Evolutionary conservation across 768 basidiomycete genomes (phyloP), one percentile per base, ranked within the genome.

Genomic region (Agrocybe chaxingu): DNA sequence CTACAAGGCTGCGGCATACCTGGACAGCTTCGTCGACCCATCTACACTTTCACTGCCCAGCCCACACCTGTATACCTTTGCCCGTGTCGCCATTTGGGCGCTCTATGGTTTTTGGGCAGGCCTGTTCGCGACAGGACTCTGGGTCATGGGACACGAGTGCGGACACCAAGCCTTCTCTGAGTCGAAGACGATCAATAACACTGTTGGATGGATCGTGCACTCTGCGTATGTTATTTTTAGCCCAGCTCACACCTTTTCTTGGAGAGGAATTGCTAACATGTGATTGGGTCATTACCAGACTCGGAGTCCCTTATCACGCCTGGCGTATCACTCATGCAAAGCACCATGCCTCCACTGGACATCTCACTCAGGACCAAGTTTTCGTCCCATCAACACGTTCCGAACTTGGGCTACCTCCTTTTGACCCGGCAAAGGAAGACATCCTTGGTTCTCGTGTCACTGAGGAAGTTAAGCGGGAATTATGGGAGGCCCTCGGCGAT

Each of bases 111-210:
- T 96, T 71, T 80, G 79, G 63, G 71, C 85, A 4, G 94, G 96
- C 48, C 81, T 96, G 30, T 89, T 93, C 53, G 86, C 78, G 4
- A 98, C 95, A 13, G 96, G 96, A 52, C 74, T 98, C 45, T 98
- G 96, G 96, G 87, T 94, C 56, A 74, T 96, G 52, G 94, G 87
- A 41, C 93, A 96, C 64, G 94, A 98, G 70, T 94, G 92, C 59
- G 96, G 96, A 30, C 96, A 99, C 68, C 93, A 96, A 67, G 89
- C 91, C 0, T 99, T 92, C 76, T 98, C 94, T 1, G 85, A 93
- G 57, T 94, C 86, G 47, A 96, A 95, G 74, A 66, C 75, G 30
- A 78, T 97, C 70, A 98, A 98, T 77, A 91, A 98, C 77, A 70
- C 82, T 40, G 89, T 94, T 50, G 96, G 96, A 8, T 96, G 89